phyloP scores from a whole-genome alignment of 1,139 yeast genomes.

The Nakaseomyces uthaithaninus region DNA sequence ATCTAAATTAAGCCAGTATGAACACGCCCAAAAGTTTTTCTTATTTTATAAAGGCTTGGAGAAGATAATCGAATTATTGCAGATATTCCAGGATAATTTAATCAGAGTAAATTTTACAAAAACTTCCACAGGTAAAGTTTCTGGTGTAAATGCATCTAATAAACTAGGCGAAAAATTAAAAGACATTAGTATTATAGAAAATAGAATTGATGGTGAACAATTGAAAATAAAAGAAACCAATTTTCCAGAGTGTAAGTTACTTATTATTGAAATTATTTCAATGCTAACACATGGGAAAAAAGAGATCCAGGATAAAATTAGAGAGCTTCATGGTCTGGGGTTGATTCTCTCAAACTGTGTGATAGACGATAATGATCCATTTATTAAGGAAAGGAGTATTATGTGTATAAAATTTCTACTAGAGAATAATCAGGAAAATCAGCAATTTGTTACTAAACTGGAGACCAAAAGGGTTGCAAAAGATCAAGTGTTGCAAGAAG shows the following conservation, averaged over 20 bases:
- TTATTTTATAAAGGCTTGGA: constrained; percentile 44
- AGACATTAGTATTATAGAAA: constrained; percentile 14
- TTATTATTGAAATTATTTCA: constrained; percentile 54
- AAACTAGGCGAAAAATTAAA: constrained; percentile 26
- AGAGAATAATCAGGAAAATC: constrained; percentile 57
- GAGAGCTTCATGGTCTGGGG: constrained; percentile 62
- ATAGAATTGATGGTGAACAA: constrained; percentile 18
- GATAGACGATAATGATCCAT: constrained; percentile 83
- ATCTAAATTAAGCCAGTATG: constrained; percentile 43
- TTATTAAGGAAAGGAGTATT: constrained; percentile 76
- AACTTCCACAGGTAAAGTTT: constrained; percentile 18
- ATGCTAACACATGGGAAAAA: constrained; percentile 45
- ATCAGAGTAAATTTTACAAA: constrained; percentile 31
- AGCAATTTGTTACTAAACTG: constrained; percentile 57
- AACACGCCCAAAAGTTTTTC: constrained; percentile 46
- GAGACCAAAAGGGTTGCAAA: constrained; percentile 50
- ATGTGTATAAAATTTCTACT: constrained; percentile 65
- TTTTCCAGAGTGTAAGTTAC: constrained; percentile 55
- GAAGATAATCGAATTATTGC: constrained; percentile 39
- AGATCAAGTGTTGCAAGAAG: constrained; percentile 43
- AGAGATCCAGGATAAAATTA: constrained; percentile 56
- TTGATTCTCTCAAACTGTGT: constrained; percentile 71
- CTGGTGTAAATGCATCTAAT: constrained; percentile 29
- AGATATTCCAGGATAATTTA: constrained; percentile 41
- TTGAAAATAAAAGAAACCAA: constrained; percentile 30